A percentile compares a stretch with the other conserved stretches of the same genome.
Evolutionary conservation across 2,329 filamentous ascomycete genomes (phyloP).

Genomic region (Pseudogymnoascus sp.): DNA sequence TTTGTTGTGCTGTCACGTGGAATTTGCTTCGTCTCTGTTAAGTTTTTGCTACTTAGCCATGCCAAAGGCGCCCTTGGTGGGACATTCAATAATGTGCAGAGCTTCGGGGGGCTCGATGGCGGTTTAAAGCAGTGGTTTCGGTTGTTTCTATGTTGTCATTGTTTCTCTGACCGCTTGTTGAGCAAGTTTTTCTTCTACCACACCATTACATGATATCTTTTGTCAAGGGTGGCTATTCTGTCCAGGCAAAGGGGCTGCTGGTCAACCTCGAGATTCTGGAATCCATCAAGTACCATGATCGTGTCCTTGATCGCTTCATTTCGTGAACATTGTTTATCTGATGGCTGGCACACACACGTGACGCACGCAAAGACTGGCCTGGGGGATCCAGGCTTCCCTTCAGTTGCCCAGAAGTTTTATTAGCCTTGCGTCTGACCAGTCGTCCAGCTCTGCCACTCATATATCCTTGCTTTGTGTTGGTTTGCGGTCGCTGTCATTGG

Average conservation of each 20-base stretch:
- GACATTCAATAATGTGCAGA: neutral
- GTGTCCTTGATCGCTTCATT: neutral
- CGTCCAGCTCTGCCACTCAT: slow-evolving; percentile 5
- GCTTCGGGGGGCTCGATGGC: neutral
- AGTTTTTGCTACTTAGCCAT: neutral
- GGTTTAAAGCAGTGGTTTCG: neutral
- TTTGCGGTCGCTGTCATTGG: neutral
- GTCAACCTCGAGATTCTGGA: neutral
- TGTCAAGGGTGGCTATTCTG: neutral
- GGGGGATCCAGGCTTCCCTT: neutral
- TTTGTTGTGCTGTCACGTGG: neutral
- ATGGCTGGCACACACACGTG: neutral
- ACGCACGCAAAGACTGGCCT: neutral
- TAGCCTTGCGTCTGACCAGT: neutral
- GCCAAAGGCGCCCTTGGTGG: neutral
- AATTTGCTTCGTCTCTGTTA: neutral
- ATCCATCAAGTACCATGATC: neutral
- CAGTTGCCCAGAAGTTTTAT: neutral
- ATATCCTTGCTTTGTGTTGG: neutral
- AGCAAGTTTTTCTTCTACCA: neutral
- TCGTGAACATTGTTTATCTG: neutral
- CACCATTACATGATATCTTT: neutral
- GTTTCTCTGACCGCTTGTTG: neutral
- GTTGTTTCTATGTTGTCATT: neutral
- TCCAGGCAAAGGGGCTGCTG: neutral